A percentile compares a stretch with the other conserved stretches of the same genome.
phyloP scores from a whole-genome alignment of 2,329 filamentous ascomycete species.

The Helotiales sp. region DNA sequence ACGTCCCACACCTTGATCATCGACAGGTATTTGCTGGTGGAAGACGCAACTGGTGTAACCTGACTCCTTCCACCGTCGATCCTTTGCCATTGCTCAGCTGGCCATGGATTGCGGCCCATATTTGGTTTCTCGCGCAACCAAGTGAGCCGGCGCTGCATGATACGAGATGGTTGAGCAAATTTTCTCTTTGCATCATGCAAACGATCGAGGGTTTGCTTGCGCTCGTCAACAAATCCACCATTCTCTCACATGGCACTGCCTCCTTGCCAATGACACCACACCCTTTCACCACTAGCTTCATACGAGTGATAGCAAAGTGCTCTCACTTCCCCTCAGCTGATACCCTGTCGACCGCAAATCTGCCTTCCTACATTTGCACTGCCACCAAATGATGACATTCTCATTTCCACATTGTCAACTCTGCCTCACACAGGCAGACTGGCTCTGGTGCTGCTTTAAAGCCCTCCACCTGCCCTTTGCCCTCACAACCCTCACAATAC shows the following conservation, averaged over 20 bases:
- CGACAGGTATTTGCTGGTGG: background rate
- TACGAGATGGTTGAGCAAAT: background rate
- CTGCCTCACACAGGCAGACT: background rate
- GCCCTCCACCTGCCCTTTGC: too few species aligned
- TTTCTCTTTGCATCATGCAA: background rate
- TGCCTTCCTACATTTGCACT: background rate
- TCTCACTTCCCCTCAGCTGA: background rate
- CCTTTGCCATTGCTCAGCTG: background rate
- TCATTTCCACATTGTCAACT: background rate
- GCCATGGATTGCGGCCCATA: background rate
- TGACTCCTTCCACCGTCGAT: background rate
- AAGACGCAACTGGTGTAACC: background rate
- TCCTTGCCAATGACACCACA: background rate
- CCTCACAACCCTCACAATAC: background rate
- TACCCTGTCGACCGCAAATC: background rate
- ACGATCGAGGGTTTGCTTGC: background rate
- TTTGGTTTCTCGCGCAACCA: slow-evolving; percentile 1
- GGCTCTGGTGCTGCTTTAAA: too few species aligned
- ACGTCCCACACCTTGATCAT: background rate
- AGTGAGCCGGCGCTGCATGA: background rate
- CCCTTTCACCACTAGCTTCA: background rate
- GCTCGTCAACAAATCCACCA: background rate
- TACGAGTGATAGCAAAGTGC: background rate
- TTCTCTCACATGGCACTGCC: background rate
- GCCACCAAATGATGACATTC: background rate